phyloP scores from a whole-genome alignment of 2,329 filamentous ascomycete species.

The Furcasterigmium sp. region DNA sequence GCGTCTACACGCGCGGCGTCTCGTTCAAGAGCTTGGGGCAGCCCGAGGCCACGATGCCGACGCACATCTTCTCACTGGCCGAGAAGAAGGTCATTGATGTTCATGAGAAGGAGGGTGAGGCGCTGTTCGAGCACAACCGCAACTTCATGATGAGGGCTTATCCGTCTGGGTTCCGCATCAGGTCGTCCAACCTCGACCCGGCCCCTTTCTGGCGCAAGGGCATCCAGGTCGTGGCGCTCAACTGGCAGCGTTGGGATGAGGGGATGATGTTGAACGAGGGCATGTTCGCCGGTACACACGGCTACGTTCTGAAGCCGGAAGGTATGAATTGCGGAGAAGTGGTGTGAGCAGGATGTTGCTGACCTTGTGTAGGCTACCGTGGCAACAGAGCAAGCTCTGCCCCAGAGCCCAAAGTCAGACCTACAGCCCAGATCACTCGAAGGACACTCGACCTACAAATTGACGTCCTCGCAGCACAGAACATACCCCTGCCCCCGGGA shows the following conservation, averaged over 20 bases:
- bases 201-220: slow-evolving; percentile 82
- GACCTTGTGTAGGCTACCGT: slow-evolving; percentile 27
- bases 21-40: slow-evolving; percentile 76
- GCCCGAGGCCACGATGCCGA: slow-evolving; percentile 60
- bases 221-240: slow-evolving; percentile 85
- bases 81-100: slow-evolving; percentile 60
- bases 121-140: slow-evolving; percentile 76
- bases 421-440: slow-evolving; percentile 31
- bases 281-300: slow-evolving; percentile 81
- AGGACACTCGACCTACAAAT: slow-evolving; percentile 65
- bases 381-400: slow-evolving; percentile 20
- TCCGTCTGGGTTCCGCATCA: slow-evolving; percentile 74
- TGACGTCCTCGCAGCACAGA: slow-evolving; percentile 71
- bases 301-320: slow-evolving; percentile 80
- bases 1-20: slow-evolving; percentile 77
- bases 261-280: slow-evolving; percentile 95
- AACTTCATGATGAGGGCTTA: slow-evolving; percentile 83
- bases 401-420: slow-evolving; percentile 3
- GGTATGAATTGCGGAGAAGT: no score
- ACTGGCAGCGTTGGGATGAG: slow-evolving; percentile 88
- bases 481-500: slow-evolving; percentile 59
- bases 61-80: slow-evolving; percentile 64
- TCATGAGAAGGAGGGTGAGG: slow-evolving; percentile 40
- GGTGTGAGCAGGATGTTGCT: background rate
- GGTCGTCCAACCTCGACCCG: slow-evolving; percentile 83